These are phyloP conservation scores for Aspergillus avenaceus DNA, from an alignment of 495 filamentous ascomycete species.

Conservation along the genomic window DNA sequence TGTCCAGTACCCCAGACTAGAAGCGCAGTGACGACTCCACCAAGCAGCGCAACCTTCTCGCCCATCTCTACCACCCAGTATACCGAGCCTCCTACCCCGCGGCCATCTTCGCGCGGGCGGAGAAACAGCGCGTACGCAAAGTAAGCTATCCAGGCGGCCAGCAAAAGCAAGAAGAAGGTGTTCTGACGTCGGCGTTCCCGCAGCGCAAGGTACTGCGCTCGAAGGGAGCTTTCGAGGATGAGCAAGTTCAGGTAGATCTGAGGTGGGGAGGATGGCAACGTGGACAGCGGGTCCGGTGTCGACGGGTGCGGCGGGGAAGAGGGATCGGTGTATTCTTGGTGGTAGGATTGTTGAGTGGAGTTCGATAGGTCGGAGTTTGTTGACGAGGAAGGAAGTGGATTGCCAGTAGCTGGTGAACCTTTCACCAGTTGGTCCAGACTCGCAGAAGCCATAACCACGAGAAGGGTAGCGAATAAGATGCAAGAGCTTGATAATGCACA, in stretches of 20 bases:
- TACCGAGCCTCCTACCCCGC: slow-evolving; percentile 82
- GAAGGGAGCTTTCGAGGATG: slow-evolving; percentile 91
- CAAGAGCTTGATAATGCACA: not conserved
- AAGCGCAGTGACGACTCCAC: slow-evolving; percentile 74
- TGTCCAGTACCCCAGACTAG: slow-evolving; percentile 91
- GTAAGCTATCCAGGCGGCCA: slow-evolving; percentile 72
- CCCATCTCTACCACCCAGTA: slow-evolving; percentile 92
- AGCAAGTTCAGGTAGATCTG: slow-evolving; percentile 98
- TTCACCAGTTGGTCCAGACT: slow-evolving; percentile 86
- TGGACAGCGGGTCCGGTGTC: slow-evolving; percentile 68
- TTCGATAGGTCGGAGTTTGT: slow-evolving; percentile 35
- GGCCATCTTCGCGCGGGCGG: slow-evolving; percentile 84
- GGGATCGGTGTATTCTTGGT: slow-evolving; percentile 26
- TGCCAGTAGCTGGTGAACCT: slow-evolving; percentile 59
- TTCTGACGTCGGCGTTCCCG: slow-evolving; percentile 87
- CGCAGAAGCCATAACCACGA: slow-evolving; percentile 46
- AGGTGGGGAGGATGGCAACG: slow-evolving; percentile 84
- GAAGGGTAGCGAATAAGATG: not conserved
- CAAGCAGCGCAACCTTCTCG: slow-evolving; percentile 83
- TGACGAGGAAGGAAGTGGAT: slow-evolving; percentile 27
- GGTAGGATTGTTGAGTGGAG: slow-evolving; percentile 25
- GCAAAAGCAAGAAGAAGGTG: slow-evolving; percentile 84
- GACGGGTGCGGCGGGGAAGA: slow-evolving; percentile 35
- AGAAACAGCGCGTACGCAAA: slow-evolving; percentile 87
- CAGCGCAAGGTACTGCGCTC: slow-evolving; percentile 85